Evolutionary conservation across 1,139 yeast genomes (phyloP), one percentile per base, ranked within the genome.

Genomic region (Schwanniomyces etchellsii): DNA sequence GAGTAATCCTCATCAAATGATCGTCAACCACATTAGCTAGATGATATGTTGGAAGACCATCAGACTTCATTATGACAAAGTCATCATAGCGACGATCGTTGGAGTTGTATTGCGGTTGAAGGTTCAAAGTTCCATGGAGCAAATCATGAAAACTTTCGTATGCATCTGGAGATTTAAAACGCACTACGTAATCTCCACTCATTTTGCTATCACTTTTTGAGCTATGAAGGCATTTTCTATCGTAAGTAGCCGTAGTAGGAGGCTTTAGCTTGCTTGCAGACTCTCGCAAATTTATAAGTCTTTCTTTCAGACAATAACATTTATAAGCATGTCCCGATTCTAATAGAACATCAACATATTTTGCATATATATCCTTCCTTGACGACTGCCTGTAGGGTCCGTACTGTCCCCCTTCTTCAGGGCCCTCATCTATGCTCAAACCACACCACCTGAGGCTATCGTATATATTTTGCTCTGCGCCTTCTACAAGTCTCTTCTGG

Each of bases 21-120:
- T 91, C 99, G 49, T 91, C 99, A 2, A 91, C 77, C 2, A 91
- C 96, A 47, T 86, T 89, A 14, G 98, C 98, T 48, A 91, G 81
- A 57, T 91, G 99, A 47, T 91, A 91, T 0, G 99, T 91, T 12
- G 99, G 99, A 39, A 85, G 62, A 0, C 93, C 91, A 50, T 91
- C 97, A 5, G 95, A 82, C 52, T 93, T 91, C 52, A 91, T 58
- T 24, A 91, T 64, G 5, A 91, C 84, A 18, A 89, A 88, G 53
- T 93, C 98, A 49, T 91, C 98, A 51, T 70, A 88, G 29, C 97
- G 65, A 26, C 78, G 62, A 54, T 88, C 96, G 16, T 54, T 55
- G 14, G 57, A 52, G 49, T 89, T 86, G 27, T 74, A 62, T 50
- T 86, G 96, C 1, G 94, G 88, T 52, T 86, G 96, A 25, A 84